phyloP scores from a whole-genome alignment of 2,329 filamentous ascomycete species.

The Zarea fungicola region DNA sequence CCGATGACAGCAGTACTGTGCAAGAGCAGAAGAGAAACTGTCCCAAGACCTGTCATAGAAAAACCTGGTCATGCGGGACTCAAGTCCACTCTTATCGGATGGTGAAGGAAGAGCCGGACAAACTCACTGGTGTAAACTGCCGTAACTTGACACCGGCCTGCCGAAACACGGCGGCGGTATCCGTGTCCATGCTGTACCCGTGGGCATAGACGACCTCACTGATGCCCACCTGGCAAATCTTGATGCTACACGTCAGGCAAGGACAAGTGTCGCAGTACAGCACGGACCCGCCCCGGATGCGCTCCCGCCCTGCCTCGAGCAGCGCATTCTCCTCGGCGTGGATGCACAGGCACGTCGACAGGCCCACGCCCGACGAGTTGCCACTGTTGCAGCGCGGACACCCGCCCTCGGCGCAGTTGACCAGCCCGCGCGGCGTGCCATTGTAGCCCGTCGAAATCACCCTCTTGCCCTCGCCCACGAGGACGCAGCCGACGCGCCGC shows the following conservation, averaged over 20 bases:
- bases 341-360: conserved; percentile 90
- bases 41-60: not conserved
- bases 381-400: conserved; percentile 82
- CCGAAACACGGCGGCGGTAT: conserved; percentile 75
- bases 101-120: too few species aligned
- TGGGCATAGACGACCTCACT: conserved; percentile 92
- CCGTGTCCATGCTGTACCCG: conserved; percentile 88
- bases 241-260: conserved; percentile 95
- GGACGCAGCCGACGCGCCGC: conserved; percentile 86
- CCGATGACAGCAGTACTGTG: too few species aligned
- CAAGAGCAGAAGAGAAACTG: too few species aligned
- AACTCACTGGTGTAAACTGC: conserved; percentile 78
- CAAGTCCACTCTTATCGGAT: too few species aligned
- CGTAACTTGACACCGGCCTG: conserved; percentile 79
- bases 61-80: too few species aligned
- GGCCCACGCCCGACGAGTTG: conserved; percentile 60
- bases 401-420: conserved; percentile 89
- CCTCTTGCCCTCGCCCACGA: conserved; percentile 72
- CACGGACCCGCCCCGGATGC: conserved; percentile 75
- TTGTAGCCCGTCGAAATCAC: conserved; percentile 97
- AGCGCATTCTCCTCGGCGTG: conserved; percentile 98
- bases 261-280: conserved; percentile 96
- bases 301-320: conserved; percentile 85
- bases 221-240: conserved; percentile 96
- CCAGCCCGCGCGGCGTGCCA: conserved; percentile 83